These are phyloP conservation scores for Dictyostelium citrinum DNA, from an alignment of 78 protist genomes.

Conservation along the genomic window DNA sequence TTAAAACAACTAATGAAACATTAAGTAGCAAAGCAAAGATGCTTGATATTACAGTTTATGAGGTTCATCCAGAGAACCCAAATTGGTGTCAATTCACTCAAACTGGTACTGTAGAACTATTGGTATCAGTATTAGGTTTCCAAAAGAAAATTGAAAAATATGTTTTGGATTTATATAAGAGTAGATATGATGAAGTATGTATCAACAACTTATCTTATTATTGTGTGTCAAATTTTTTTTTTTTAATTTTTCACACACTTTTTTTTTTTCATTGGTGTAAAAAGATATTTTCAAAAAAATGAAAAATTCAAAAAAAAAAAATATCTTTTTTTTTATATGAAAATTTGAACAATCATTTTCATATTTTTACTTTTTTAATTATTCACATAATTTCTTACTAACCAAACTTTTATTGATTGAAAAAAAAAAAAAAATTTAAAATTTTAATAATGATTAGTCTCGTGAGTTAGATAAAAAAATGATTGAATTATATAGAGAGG, in stretches of 20 bases:
- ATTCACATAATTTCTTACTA: no score
- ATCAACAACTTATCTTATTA: background rate
- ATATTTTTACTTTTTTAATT: no score
- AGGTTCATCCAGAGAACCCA: constrained; percentile 55
- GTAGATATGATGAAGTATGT: constrained; percentile 53
- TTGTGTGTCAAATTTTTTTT: background rate
- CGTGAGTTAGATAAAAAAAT: constrained; percentile 33
- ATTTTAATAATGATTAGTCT: background rate
- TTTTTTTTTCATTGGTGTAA: background rate
- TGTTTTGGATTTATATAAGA: constrained; percentile 26
- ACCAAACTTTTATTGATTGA: no score
- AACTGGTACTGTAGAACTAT: constrained; percentile 56
- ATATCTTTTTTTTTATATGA: background rate
- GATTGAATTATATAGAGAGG: constrained; percentile 23
- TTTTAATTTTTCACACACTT: background rate
- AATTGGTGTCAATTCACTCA: constrained; percentile 75
- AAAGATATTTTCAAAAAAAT: background rate
- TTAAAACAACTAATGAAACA: constrained; percentile 68
- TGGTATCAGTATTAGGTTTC: constrained; percentile 72
- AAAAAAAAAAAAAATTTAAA: background rate
- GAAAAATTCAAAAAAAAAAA: background rate
- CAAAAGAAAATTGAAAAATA: constrained; percentile 69
- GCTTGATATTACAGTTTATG: constrained; percentile 49
- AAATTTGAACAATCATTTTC: no score
- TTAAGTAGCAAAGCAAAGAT: constrained; percentile 33